Evolutionary conservation across 108 stramenopile species (phyloP).

Genomic region (Cyclostephanos invisitatus): DNA sequence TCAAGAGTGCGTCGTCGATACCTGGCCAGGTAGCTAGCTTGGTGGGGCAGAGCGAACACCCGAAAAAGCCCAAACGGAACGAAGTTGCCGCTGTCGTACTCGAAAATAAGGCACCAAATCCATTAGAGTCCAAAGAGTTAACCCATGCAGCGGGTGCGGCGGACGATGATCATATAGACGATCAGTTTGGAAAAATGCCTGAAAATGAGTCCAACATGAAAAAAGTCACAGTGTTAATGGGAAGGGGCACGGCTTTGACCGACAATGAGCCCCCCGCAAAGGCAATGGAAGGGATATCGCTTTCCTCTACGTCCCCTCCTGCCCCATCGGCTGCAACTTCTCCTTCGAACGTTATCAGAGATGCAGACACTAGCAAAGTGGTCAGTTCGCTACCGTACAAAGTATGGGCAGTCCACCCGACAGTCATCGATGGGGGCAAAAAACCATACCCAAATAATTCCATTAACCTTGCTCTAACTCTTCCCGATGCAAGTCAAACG

Average conservation of each 20-base stretch:
- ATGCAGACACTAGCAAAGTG: conserved; percentile 32
- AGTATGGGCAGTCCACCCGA: conserved; percentile 64
- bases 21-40: conserved; percentile 19
- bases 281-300: conserved; percentile 15
- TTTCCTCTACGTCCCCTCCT: conserved; percentile 21
- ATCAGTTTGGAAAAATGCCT: conserved; percentile 83
- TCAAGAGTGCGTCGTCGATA: conserved; percentile 21
- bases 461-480: conserved; percentile 75
- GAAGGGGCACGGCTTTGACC: conserved; percentile 74
- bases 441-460: conserved; percentile 70
- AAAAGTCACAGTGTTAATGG: conserved; percentile 84
- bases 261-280: conserved; percentile 43
- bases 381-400: conserved; percentile 41
- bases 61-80: conserved; percentile 4
- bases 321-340: conserved; percentile 2
- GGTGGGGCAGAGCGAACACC: conserved; percentile 7
- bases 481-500: conserved; percentile 78
- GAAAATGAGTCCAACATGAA: conserved; percentile 87
- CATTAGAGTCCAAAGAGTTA: conserved; percentile 16
- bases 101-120: conserved; percentile 4
- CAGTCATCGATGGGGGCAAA: conserved; percentile 34
- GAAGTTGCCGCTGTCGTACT: conserved; percentile 15
- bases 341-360: conserved; percentile 18
- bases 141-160: conserved; percentile 18
- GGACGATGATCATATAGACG: conserved; percentile 51